Conservation (phyloP, 116 monocot genomes). For the Papilionanthe hybrid region DNA sequence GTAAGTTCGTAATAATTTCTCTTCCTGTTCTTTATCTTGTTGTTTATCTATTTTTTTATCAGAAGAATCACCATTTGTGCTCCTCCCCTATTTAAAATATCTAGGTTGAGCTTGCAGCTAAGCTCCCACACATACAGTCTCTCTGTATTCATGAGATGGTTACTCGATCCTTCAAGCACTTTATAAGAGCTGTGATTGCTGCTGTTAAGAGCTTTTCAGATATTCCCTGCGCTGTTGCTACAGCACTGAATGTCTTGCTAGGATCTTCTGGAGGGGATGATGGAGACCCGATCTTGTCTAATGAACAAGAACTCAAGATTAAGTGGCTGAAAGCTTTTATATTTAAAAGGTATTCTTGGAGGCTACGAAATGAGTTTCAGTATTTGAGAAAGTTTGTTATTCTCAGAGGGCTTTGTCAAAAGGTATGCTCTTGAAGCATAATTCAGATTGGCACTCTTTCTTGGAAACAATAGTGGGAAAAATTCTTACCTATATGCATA, state of each 20-base stretch:
- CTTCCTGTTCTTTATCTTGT: slow-evolving; percentile 3
- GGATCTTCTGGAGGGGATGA: slow-evolving; percentile 33
- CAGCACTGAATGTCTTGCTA: slow-evolving; percentile 67
- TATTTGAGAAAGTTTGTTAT: slow-evolving; percentile 67
- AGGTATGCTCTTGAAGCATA: slow-evolving; percentile 33
- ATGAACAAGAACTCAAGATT: slow-evolving; percentile 49
- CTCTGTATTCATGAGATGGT: slow-evolving; percentile 98
- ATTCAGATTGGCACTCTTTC: not conserved
- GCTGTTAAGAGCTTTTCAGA: slow-evolving; percentile 36
- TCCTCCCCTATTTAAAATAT: not conserved
- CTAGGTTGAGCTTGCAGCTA: slow-evolving; percentile 84
- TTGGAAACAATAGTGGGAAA: not conserved
- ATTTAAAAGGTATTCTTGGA: slow-evolving; percentile 64
- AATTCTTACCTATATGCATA: not conserved
- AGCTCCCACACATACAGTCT: slow-evolving; percentile 87
- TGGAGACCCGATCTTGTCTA: slow-evolving; percentile 18
- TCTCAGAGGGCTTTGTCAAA: slow-evolving; percentile 85
- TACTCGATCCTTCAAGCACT: slow-evolving; percentile 78
- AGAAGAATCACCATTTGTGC: no score
- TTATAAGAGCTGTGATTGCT: slow-evolving; percentile 75
- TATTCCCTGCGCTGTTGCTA: slow-evolving; percentile 50
- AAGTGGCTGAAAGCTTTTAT: slow-evolving; percentile 65
- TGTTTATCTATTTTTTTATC: not conserved
- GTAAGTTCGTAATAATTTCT: slow-evolving; percentile 33
- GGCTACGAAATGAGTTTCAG: slow-evolving; percentile 56